Evolutionary conservation across 352 stramenopile genomes (phyloP).

Genomic region (Globisporangium emineosum): DNA sequence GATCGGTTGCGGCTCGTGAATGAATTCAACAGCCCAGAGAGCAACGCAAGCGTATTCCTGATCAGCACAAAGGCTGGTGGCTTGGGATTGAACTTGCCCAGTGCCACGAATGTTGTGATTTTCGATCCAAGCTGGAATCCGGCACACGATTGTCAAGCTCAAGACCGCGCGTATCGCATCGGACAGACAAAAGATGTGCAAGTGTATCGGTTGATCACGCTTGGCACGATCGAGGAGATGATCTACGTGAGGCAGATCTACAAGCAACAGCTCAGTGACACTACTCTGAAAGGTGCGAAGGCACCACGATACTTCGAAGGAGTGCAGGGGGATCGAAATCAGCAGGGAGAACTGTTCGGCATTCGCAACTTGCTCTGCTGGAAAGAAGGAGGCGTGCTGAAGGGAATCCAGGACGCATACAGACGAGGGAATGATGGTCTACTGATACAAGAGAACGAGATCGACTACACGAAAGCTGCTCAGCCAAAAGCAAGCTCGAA

Average conservation of each 20-base stretch:
- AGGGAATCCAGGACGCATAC: slow-evolving; percentile 74
- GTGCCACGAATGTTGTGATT: slow-evolving; percentile 82
- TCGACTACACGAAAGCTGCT: slow-evolving; percentile 34
- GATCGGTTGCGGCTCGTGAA: slow-evolving; percentile 73
- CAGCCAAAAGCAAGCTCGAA: slow-evolving; percentile 1
- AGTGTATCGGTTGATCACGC: slow-evolving; percentile 80
- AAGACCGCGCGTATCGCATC: slow-evolving; percentile 84
- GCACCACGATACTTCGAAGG: slow-evolving; percentile 78
- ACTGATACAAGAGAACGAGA: slow-evolving; percentile 52
- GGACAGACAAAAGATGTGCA: slow-evolving; percentile 84
- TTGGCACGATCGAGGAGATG: slow-evolving; percentile 87
- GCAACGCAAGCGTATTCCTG: slow-evolving; percentile 62
- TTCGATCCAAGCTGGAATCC: slow-evolving; percentile 89
- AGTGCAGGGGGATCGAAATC: slow-evolving; percentile 66
- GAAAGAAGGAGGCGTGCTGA: slow-evolving; percentile 69
- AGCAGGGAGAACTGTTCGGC: slow-evolving; percentile 77
- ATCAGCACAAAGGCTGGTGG: slow-evolving; percentile 79
- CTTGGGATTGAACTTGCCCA: slow-evolving; percentile 74
- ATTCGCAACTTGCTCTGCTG: slow-evolving; percentile 75
- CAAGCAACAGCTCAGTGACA: slow-evolving; percentile 84
- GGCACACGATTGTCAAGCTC: slow-evolving; percentile 78
- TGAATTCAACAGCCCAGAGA: slow-evolving; percentile 60
- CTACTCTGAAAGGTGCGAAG: slow-evolving; percentile 67
- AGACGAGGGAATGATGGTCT: slow-evolving; percentile 47
- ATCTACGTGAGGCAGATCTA: slow-evolving; percentile 88